Evolutionary conservation across 2,329 filamentous ascomycete genomes (phyloP).

Genomic region (Xylaria sp.): DNA sequence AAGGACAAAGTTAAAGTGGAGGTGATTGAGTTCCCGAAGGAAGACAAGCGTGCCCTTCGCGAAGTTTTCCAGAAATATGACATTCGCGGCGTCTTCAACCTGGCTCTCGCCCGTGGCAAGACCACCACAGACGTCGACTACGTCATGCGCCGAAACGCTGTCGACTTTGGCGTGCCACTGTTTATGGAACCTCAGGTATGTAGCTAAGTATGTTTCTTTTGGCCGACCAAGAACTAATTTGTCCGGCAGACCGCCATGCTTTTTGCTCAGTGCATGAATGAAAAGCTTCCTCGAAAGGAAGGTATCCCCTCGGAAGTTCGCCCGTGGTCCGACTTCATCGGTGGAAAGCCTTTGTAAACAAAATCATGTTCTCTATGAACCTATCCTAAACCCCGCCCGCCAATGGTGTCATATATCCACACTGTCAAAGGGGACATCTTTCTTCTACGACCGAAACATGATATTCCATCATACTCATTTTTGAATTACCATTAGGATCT

Average conservation of each 20-base stretch:
- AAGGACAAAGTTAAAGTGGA: constrained; percentile 79
- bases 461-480: constrained; percentile 12
- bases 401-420: neutral
- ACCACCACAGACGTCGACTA: constrained; percentile 93
- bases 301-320: constrained; percentile 92
- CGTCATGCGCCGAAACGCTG: constrained; percentile 97
- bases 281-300: constrained; percentile 89
- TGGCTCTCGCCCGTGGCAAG: constrained; percentile 85
- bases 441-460: constrained; percentile 5
- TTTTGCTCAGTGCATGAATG: constrained; percentile 96
- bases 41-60: constrained; percentile 92
- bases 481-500: constrained; percentile 9
- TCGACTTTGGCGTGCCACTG: constrained; percentile 96
- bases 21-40: constrained; percentile 95
- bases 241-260: constrained; percentile 83
- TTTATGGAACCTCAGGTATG: constrained; percentile 98
- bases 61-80: constrained; percentile 98
- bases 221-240: constrained; percentile 13
- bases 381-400: neutral
- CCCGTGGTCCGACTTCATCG: constrained; percentile 95
- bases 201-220: neutral
- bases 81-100: constrained; percentile 94
- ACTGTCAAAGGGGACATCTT: neutral
- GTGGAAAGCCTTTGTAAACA: constrained; percentile 77
- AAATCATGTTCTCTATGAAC: neutral